These are phyloP conservation scores for Pyrus communis DNA, from an alignment of 306 rosid genomes.

Conservation along the genomic window DNA sequence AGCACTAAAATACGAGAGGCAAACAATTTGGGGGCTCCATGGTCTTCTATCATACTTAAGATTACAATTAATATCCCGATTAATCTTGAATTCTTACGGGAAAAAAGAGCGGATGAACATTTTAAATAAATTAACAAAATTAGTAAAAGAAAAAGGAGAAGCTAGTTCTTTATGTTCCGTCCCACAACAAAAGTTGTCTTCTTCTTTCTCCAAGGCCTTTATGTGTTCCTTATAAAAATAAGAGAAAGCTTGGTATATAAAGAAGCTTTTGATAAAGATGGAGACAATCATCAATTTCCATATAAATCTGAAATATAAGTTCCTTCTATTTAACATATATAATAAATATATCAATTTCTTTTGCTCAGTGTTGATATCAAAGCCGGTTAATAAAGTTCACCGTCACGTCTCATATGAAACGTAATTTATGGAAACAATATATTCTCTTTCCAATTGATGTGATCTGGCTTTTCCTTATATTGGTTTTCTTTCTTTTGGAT, in stretches of 20 bases:
- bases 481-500: not conserved
- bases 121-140: slow-evolving; percentile 36
- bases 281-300: slow-evolving; percentile 38
- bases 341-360: too few relatives aligned
- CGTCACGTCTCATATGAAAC: slow-evolving; percentile 8
- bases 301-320: slow-evolving; percentile 18
- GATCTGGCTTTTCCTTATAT: not conserved
- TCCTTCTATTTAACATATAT: not conserved
- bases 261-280: slow-evolving; percentile 77
- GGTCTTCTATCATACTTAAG: not conserved
- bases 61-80: not conserved
- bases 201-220: slow-evolving; percentile 73
- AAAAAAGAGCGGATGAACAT: not conserved
- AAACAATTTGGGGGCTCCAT: not conserved
- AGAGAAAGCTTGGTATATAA: slow-evolving; percentile 77
- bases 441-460: slow-evolving; percentile 1
- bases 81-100: slow-evolving; percentile 16
- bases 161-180: slow-evolving; percentile 33
- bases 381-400: not conserved
- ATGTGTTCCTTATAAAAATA: slow-evolving; percentile 61
- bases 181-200: slow-evolving; percentile 66
- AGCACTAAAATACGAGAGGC: not conserved
- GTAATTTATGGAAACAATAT: slow-evolving; percentile 2
- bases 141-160: slow-evolving; percentile 43
- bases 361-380: not conserved